These are phyloP conservation scores for Limtongia smithiae DNA, from an alignment of 805 yeast species.

Conservation along the genomic window DNA sequence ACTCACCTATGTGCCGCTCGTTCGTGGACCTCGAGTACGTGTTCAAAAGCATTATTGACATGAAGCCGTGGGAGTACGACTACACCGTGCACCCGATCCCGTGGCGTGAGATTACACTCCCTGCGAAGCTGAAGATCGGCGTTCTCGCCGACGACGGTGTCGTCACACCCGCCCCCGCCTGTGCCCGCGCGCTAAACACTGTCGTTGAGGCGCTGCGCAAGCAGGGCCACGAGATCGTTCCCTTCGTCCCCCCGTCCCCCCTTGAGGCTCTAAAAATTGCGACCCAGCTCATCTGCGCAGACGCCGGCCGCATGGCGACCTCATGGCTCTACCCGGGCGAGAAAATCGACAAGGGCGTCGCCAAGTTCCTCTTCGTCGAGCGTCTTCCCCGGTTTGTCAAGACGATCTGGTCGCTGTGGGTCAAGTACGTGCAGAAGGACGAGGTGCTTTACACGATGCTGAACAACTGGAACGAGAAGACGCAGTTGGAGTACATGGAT, in stretches of 20 bases:
- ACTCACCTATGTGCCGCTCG: conserved; percentile 48
- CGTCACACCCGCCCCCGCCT: conserved; percentile 50
- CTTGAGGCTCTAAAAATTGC: conserved; percentile 59
- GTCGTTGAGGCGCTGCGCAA: conserved; percentile 42
- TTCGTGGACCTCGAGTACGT: conserved; percentile 51
- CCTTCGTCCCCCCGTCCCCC: conserved; percentile 49
- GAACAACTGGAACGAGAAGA: conserved; percentile 38
- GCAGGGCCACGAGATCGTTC: conserved; percentile 48
- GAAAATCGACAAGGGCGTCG: conserved; percentile 40
- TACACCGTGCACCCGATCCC: conserved; percentile 48
- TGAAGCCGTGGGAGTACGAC: conserved; percentile 57
- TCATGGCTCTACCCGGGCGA: conserved; percentile 34
- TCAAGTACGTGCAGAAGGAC: conserved; percentile 38
- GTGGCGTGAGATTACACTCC: conserved; percentile 45
- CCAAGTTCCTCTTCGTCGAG: conserved; percentile 34
- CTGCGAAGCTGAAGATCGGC: conserved; percentile 46
- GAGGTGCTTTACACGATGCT: conserved; percentile 40
- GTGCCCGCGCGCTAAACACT: conserved; percentile 41
- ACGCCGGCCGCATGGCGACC: conserved; percentile 36
- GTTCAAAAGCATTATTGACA: conserved; percentile 45
- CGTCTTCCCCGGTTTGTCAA: conserved; percentile 39
- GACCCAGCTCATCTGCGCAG: conserved; percentile 40
- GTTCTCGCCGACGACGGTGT: conserved; percentile 49
- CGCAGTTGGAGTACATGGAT: conserved; percentile 39
- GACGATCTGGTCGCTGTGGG: conserved; percentile 38